Base-by-base conservation (phyloP, 192 early-diverging fungal species). In the Mortierella hygrophila region DNA sequence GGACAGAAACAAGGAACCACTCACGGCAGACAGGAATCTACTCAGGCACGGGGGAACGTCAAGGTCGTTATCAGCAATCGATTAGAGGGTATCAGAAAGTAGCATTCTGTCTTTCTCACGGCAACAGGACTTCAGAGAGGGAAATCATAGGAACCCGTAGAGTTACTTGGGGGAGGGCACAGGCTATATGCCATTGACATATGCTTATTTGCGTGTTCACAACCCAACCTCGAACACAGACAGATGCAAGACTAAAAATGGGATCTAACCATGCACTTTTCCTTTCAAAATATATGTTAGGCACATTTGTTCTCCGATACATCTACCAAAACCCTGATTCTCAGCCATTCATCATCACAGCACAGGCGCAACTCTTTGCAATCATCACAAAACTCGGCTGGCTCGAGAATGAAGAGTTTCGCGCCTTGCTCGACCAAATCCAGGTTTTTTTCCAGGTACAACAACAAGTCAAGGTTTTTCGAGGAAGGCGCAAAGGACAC, bases 351-450 rank as follows among this genome's bases (percentile, higher is more conserved):
- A 90, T 95, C 68, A 90, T 93, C 68, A 86, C 90, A 23, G 89
- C 88, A 68, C 82, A 94, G 29, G 91, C 92, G 6, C 88, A 92
- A 77, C 87, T 96, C 11, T 92, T 95, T 80, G 89, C 93, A 4
- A 63, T 92, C 23, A 88, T 96, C 47, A 93, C 94, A 23, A 94
- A 93, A 73, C 65, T 95, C 16, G 94, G 94, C 38, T 96, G 95
- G 95, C 90, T 94, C 46, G 95, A 96, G 72, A 78, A 90, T 38
- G 93, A 94, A 32, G 91, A 93, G 77, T 96, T 95, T 72, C 88
- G 88, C 26, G 86, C 91, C 26, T 77, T 94, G 8, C 74, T 91
- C 23, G 80, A 89, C 46, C 92, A 92, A 18, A 81, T 94, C 35
- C 72, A 89, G 26, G 91, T 92, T 26, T 94, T 93, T 72, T 85